phyloP scores from a whole-genome alignment of 176 grass and related monocot genomes.

The Oryza longistaminata region DNA sequence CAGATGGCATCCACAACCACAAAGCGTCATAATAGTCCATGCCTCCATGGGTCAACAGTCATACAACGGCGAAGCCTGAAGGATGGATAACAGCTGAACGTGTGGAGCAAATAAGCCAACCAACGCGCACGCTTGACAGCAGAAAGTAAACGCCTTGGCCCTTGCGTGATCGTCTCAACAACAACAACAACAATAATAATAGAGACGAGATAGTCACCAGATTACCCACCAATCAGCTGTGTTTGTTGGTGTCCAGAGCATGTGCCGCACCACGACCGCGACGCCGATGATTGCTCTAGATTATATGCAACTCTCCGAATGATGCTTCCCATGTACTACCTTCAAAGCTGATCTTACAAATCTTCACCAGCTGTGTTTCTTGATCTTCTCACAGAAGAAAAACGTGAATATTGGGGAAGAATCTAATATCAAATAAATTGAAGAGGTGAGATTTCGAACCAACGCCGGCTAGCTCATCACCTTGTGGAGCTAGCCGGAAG shows the following conservation, averaged over 20 bases:
- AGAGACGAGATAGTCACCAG: not conserved
- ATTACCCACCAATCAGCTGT: not conserved
- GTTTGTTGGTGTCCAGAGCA: not conserved
- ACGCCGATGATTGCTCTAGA: conserved; percentile 15
- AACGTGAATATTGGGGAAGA: no score
- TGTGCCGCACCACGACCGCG: not conserved
- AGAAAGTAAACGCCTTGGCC: conserved; percentile 1
- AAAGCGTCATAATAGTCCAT: not conserved
- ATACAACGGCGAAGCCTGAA: not conserved
- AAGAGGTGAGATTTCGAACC: no score
- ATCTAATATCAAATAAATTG: no score
- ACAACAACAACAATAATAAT: not conserved
- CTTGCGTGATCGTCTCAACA: not conserved
- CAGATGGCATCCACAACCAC: not conserved
- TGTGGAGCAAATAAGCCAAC: not conserved
- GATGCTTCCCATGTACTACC: not conserved
- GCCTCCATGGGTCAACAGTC: not conserved
- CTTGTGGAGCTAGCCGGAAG: no score
- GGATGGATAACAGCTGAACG: not conserved
- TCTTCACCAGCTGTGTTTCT: not conserved
- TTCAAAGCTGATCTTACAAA: not conserved
- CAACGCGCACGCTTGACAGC: not conserved
- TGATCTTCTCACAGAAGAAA: not conserved
- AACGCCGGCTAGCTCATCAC: no score
- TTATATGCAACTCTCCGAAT: not conserved